Base-by-base conservation (phyloP, 305 asterid species). In the Fraxinus velutina region DNA sequence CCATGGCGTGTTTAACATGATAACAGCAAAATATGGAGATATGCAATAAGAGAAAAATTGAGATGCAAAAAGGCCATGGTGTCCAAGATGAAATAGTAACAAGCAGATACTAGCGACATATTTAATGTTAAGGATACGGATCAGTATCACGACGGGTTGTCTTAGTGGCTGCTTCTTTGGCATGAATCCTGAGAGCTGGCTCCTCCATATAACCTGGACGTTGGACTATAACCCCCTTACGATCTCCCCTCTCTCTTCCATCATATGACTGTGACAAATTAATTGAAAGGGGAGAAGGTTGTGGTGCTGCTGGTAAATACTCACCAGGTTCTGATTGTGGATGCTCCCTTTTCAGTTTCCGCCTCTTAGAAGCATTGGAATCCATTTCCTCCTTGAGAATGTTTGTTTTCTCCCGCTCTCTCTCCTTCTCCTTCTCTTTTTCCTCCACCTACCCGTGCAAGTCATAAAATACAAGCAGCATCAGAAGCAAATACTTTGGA, bases 331-430 rank as follows among this genome's bases (percentile, higher is more conserved):
- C 98, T 39, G 94, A 86, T 9, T 92, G 78, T 76, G 92, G 71
- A 78, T 93, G 98, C 86, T 96, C 99, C 84, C 99, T 87, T 85
- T 96, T 96, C 76, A 94, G 90, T 86, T 93, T 94, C 82, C 98
- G 92, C 86, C 98, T 91, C 94, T 94, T 96, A 6, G 98, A 89
- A 84, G 94, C 94, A 88, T 87, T 92, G 80, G 88, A 79, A 85
- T 96, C 98, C 78, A 87, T 29, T 70, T 96, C 98, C 83, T 94
- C 99, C 90, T 96, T 96, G 86, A 66, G 83, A 66, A 84, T 76
- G 81, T 82, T 87, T 27, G 80, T 81, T 85, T 92, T 96, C 73
- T 94, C 98, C 86, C 96, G 89, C 83, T 94, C 99, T 87, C 93
- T 90, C 78, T 91, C 92, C 75, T 92, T 83, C 27, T 89, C 92